phyloP scores from a whole-genome alignment of 225 moss, liverwort and hornwort genomes.

The Antitrichia curtipendula region DNA sequence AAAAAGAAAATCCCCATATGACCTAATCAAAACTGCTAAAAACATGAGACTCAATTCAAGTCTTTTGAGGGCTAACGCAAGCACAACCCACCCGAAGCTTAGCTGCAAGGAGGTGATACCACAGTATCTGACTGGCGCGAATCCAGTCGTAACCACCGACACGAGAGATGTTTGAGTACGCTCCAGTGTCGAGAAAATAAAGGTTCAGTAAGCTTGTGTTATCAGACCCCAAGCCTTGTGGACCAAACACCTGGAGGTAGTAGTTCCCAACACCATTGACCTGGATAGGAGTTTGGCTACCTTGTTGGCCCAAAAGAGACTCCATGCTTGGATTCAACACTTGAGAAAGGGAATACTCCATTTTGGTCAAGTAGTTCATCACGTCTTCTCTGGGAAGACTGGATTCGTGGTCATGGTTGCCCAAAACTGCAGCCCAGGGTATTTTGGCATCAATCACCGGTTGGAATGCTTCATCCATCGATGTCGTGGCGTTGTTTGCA shows the following conservation, averaged over 20 bases:
- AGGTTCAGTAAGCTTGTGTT: conserved; percentile 62
- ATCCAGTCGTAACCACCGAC: conserved; percentile 91
- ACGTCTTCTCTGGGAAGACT: conserved; percentile 47
- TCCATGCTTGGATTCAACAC: conserved; percentile 47
- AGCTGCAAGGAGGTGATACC: conserved; percentile 63
- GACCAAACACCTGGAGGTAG: conserved; percentile 74
- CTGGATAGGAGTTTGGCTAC: conserved; percentile 11
- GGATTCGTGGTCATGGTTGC: conserved; percentile 92
- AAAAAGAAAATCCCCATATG: background rate
- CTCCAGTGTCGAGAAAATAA: conserved; percentile 87
- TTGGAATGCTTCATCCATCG: conserved; percentile 68
- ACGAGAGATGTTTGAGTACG: conserved; percentile 50
- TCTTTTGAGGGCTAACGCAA: background rate
- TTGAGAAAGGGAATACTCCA: conserved; percentile 62
- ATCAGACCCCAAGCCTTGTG: conserved; percentile 21
- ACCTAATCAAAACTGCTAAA: background rate
- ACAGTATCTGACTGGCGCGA: conserved; percentile 55
- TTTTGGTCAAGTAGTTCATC: conserved; percentile 61
- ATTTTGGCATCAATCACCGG: conserved; percentile 77
- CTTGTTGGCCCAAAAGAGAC: conserved; percentile 8
- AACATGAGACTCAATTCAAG: background rate
- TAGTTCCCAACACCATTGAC: conserved; percentile 78
- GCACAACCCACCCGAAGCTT: conserved; percentile 48
- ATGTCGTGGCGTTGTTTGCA: conserved; percentile 55
- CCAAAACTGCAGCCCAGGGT: conserved; percentile 88